Evolutionary conservation across 768 basidiomycete species (phyloP).

Genomic region (Panus rudis): DNA sequence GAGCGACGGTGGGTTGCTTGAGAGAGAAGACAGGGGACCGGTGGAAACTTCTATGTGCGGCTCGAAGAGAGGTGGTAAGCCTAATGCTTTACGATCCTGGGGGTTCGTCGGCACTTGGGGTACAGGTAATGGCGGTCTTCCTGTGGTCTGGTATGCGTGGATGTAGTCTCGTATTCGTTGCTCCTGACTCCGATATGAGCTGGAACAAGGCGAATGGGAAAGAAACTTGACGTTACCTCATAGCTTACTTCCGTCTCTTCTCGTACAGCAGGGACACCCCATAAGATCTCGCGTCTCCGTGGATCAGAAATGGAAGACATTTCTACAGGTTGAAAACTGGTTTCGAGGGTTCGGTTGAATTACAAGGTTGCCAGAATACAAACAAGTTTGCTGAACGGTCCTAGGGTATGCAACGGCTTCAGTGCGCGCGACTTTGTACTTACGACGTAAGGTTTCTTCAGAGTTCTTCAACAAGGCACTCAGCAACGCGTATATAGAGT

Average conservation of each 20-base stretch:
- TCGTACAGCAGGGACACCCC: conserved; percentile 15
- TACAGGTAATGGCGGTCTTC: conserved; percentile 40
- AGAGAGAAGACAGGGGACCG: conserved; percentile 1
- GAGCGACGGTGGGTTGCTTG: background rate
- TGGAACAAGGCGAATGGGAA: background rate
- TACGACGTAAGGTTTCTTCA: too few relatives aligned
- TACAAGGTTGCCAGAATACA: too few relatives aligned
- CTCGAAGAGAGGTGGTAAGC: conserved; percentile 45
- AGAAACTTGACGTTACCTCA: conserved; percentile 15
- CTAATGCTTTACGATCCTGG: conserved; percentile 35
- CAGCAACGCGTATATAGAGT: too few relatives aligned
- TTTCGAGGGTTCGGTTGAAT: too few relatives aligned
- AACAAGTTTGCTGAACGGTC: too few relatives aligned
- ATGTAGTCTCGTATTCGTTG: conserved; percentile 49
- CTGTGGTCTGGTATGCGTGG: conserved; percentile 38
- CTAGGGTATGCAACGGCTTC: too few relatives aligned
- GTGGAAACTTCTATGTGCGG: conserved; percentile 25
- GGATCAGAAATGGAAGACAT: too few relatives aligned
- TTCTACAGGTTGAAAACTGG: too few relatives aligned
- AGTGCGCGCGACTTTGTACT: too few relatives aligned
- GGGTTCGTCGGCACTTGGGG: conserved; percentile 41
- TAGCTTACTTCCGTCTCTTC: conserved; percentile 16
- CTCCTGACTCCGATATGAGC: conserved; percentile 34
- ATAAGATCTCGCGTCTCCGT: conserved; percentile 10
- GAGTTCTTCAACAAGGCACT: too few relatives aligned